Base-by-base conservation (phyloP, 148 eudicot species). In the Persicaria maculosa region DNA sequence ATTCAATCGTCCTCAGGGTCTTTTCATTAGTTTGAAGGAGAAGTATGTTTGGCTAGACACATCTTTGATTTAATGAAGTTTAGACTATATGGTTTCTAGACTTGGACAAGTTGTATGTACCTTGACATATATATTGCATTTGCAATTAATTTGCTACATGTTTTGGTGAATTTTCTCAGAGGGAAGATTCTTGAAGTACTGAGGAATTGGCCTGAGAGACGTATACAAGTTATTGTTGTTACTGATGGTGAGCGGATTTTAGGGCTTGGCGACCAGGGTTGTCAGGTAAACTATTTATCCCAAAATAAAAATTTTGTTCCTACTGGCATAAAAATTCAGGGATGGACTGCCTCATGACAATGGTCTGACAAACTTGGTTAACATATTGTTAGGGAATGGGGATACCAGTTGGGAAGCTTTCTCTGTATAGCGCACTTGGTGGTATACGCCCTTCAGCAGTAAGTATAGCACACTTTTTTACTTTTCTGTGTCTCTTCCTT, bases 221-320 rank as follows among this genome's bases (percentile, higher is more conserved):
- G 86, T 68, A 90, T 94, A 82, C 96, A 91, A 84, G 98, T 94
- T 45, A 94, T 94, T 69, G 97, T 91, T 74, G 97, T 94, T 50
- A 94, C 98, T 15, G 98, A 94, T 40, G 98, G 98, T 54, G 98
- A 94, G 80, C 85, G 97, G 55, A 94, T 94, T 61, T 85, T 94
- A 81, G 98, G 98, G 11, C 98, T 94, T 52, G 98, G 98, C 46
- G 98, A 94, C 79, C 98, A 91, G 54, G 98, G 98, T 25, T 94
- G 93, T 81, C 98, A 94, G 93, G 98, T 91, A 77, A 77, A 54
- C 45, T 50, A 48, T 53, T 6, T 80, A 47, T 72, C 16, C 57
- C 57, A 52, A 12, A 14, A 12, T 2, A 52, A 12, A 14, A 12
- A 0, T 52, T 52, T 3, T 52, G 17, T 4, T 3, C 8, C 36